A percentile compares a stretch with the other conserved stretches of the same genome.
Evolutionary conservation across 2,329 filamentous ascomycete genomes (phyloP).

Genomic region (Lecanicillium sp.): DNA sequence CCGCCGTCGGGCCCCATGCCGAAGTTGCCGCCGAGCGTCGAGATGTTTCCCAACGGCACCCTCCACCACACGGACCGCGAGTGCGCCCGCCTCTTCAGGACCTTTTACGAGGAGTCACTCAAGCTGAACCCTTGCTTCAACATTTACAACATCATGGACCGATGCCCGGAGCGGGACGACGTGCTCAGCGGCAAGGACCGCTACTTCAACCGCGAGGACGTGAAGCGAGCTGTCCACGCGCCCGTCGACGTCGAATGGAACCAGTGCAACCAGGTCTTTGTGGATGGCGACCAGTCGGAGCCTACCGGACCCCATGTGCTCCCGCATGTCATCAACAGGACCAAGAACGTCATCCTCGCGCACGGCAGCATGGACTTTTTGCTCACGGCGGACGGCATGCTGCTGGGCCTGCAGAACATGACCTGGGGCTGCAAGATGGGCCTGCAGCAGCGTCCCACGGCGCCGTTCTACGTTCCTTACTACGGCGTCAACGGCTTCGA

Average conservation of each 20-base stretch:
- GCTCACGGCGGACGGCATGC: slow-evolving; percentile 59
- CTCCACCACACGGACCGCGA: slow-evolving; percentile 26
- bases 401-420: slow-evolving; percentile 73
- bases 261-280: slow-evolving; percentile 41
- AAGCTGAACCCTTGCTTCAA: slow-evolving; percentile 71
- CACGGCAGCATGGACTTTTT: slow-evolving; percentile 66
- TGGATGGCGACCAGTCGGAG: slow-evolving; percentile 39
- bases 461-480: slow-evolving; percentile 59
- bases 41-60: slow-evolving; percentile 19
- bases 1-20: slow-evolving; percentile 59
- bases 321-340: slow-evolving; percentile 64
- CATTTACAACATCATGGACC: slow-evolving; percentile 64
- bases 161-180: slow-evolving; percentile 64
- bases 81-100: slow-evolving; percentile 49
- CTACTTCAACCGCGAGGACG: slow-evolving; percentile 64
- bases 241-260: slow-evolving; percentile 41
- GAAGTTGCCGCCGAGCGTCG: slow-evolving; percentile 32
- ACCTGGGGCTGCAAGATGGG: slow-evolving; percentile 67
- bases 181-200: slow-evolving; percentile 65
- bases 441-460: slow-evolving; percentile 52
- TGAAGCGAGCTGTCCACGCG: slow-evolving; percentile 61
- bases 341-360: slow-evolving; percentile 64
- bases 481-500: slow-evolving; percentile 34
- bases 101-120: slow-evolving; percentile 45
- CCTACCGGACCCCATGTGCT: slow-evolving; percentile 41